phyloP scores from a whole-genome alignment of 805 yeast genomes.

The Metschnikowia hibisci region DNA sequence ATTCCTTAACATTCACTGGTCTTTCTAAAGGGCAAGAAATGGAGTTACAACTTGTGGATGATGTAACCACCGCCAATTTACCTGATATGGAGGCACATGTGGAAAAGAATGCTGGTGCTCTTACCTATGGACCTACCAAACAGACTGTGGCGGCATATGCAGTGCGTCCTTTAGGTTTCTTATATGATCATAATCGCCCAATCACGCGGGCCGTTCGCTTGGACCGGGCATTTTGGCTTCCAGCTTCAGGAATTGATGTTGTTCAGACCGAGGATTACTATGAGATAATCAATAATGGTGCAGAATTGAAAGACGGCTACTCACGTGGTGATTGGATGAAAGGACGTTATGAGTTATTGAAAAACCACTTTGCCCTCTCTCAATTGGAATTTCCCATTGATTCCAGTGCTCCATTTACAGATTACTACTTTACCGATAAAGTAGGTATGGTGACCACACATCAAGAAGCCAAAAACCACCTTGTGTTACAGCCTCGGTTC shows the following conservation, averaged over 20 bases:
- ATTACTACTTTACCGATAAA: slow-evolving; percentile 76
- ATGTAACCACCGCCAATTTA: slow-evolving; percentile 18
- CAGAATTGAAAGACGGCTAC: slow-evolving; percentile 64
- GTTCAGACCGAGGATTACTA: slow-evolving; percentile 80
- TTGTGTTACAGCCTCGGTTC: slow-evolving; percentile 76
- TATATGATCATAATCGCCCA: slow-evolving; percentile 65
- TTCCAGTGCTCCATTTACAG: slow-evolving; percentile 31
- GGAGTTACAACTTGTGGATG: slow-evolving; percentile 24
- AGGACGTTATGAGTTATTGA: slow-evolving; percentile 44
- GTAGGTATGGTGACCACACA: slow-evolving; percentile 93
- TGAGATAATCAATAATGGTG: slow-evolving; percentile 74
- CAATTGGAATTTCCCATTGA: slow-evolving; percentile 55
- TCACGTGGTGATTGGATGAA: slow-evolving; percentile 76
- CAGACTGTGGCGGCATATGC: slow-evolving; percentile 44
- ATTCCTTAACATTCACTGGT: slow-evolving; percentile 44
- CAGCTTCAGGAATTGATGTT: slow-evolving; percentile 70
- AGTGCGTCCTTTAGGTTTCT: slow-evolving; percentile 47
- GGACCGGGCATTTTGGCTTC: slow-evolving; percentile 79
- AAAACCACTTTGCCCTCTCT: slow-evolving; percentile 56
- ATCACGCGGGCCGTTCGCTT: slow-evolving; percentile 56
- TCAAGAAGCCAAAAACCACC: slow-evolving; percentile 36
- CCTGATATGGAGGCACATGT: slow-evolving; percentile 35
- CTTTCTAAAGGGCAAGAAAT: slow-evolving; percentile 45
- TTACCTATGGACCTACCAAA: slow-evolving; percentile 55
- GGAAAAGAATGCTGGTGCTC: slow-evolving; percentile 33